Conservation (phyloP, 441 rosid species). For the Biscutella auriculata region DNA sequence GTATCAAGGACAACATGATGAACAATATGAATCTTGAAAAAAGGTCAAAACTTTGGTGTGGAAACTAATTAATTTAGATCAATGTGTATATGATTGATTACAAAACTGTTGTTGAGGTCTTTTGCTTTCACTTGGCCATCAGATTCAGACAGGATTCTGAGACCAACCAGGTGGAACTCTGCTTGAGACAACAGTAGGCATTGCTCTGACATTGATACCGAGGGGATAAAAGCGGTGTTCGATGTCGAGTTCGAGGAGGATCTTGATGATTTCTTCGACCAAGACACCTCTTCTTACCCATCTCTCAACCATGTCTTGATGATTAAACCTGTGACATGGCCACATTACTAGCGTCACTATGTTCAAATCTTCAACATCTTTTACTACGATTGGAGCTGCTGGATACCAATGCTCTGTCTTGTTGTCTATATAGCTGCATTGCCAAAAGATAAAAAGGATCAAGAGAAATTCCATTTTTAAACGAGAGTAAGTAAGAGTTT, state of each 20-base stretch:
- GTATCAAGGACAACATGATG: not conserved
- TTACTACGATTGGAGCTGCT: slow-evolving; percentile 34
- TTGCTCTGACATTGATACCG: slow-evolving; percentile 44
- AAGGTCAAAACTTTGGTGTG: slow-evolving; percentile 7
- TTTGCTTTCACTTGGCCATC: not conserved
- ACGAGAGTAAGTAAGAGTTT: too few species aligned
- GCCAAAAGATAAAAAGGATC: not conserved
- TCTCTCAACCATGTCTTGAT: slow-evolving; percentile 55
- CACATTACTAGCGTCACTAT: slow-evolving; percentile 41
- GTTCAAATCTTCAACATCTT: slow-evolving; percentile 38
- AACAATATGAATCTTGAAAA: not conserved
- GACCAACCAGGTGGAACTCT: slow-evolving; percentile 34
- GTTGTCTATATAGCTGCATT: slow-evolving; percentile 46
- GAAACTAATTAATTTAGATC: not conserved
- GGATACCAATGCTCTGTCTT: slow-evolving; percentile 65
- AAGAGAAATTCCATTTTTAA: too few species aligned
- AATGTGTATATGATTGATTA: slow-evolving; percentile 12
- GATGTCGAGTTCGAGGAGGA: slow-evolving; percentile 56
- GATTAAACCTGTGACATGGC: slow-evolving; percentile 55
- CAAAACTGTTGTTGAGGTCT: slow-evolving; percentile 9
- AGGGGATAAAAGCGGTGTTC: slow-evolving; percentile 56
- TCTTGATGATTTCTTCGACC: slow-evolving; percentile 55
- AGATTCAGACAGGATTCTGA: slow-evolving; percentile 15
- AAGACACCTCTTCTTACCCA: slow-evolving; percentile 42
- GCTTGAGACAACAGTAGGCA: slow-evolving; percentile 28